These are phyloP conservation scores for Bimuria novae-zelandiae DNA, from an alignment of 2,329 filamentous ascomycete species.

Conservation along the genomic window DNA sequence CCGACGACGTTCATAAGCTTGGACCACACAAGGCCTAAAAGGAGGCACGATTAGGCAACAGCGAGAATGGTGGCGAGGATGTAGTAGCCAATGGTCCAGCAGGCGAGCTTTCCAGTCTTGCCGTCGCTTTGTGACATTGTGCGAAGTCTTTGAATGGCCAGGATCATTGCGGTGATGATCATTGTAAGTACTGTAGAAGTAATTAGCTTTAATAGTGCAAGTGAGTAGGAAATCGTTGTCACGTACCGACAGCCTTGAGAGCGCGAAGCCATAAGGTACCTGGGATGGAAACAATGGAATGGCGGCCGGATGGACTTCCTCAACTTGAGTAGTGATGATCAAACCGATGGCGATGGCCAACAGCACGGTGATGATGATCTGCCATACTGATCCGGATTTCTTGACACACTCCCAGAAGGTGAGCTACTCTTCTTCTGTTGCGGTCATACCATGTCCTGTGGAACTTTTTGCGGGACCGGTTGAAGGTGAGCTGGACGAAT, in stretches of 20 bases:
- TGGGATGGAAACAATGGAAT: constrained; percentile 53
- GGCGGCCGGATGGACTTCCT: constrained; percentile 45
- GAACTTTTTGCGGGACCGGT: too few species aligned
- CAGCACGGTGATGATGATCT: constrained; percentile 56
- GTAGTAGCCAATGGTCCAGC: constrained; percentile 35
- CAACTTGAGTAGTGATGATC: constrained; percentile 50
- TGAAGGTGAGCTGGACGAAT: too few species aligned
- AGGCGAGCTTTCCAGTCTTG: constrained; percentile 50
- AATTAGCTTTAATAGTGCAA: too few species aligned
- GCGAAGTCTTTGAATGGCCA: constrained; percentile 56
- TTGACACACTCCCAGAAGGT: constrained; percentile 46
- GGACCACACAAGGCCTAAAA: neutral
- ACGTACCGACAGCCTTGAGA: constrained; percentile 56
- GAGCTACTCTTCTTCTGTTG: too few species aligned
- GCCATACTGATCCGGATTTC: constrained; percentile 53
- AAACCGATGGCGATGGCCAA: constrained; percentile 58
- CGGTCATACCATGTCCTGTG: too few species aligned
- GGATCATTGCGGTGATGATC: constrained; percentile 58
- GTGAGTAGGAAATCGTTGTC: too few species aligned
- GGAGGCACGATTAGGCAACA: neutral
- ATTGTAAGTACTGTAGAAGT: too few species aligned
- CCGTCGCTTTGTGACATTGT: constrained; percentile 53
- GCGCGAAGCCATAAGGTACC: constrained; percentile 57
- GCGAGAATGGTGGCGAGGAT: neutral
- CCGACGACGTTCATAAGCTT: neutral